These are phyloP conservation scores for Tricholoma hemisulphureum DNA, from an alignment of 768 basidiomycete species.

Conservation along the genomic window DNA sequence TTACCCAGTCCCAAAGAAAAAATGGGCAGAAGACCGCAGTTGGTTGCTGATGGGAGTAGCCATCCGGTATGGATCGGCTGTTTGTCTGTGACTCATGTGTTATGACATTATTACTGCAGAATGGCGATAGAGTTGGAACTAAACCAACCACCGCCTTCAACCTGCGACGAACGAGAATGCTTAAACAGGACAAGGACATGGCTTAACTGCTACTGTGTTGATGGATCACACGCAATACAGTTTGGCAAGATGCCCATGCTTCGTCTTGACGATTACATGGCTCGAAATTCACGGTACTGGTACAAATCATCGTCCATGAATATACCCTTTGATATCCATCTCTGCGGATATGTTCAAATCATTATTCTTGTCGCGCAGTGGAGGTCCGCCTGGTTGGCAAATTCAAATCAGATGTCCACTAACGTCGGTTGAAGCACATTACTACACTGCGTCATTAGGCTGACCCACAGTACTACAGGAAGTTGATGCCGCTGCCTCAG, in stretches of 20 bases:
- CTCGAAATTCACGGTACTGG: slow-evolving; percentile 50
- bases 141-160: slow-evolving; percentile 49
- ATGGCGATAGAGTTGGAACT: slow-evolving; percentile 74
- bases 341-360: slow-evolving; percentile 53
- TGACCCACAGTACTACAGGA: slow-evolving; percentile 25
- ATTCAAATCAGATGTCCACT: slow-evolving; percentile 4
- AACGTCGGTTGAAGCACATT: neutral
- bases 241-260: slow-evolving; percentile 74
- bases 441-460: neutral
- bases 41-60: slow-evolving; percentile 75
- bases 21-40: slow-evolving; percentile 69
- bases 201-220: slow-evolving; percentile 74
- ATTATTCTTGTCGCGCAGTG: slow-evolving; percentile 50
- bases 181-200: slow-evolving; percentile 73
- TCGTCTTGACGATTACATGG: slow-evolving; percentile 57
- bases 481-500: slow-evolving; percentile 32
- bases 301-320: slow-evolving; percentile 43
- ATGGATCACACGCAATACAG: slow-evolving; percentile 72
- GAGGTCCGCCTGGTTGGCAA: slow-evolving; percentile 23
- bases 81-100: neutral
- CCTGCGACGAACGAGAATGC: slow-evolving; percentile 59
- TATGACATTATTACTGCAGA: slow-evolving; percentile 28
- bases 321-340: slow-evolving; percentile 43
- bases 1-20: slow-evolving; percentile 59
- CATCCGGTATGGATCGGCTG: slow-evolving; percentile 42